phyloP scores from a whole-genome alignment of 371 early-diverging fungal genomes.

The Haplosporangium sp. region DNA sequence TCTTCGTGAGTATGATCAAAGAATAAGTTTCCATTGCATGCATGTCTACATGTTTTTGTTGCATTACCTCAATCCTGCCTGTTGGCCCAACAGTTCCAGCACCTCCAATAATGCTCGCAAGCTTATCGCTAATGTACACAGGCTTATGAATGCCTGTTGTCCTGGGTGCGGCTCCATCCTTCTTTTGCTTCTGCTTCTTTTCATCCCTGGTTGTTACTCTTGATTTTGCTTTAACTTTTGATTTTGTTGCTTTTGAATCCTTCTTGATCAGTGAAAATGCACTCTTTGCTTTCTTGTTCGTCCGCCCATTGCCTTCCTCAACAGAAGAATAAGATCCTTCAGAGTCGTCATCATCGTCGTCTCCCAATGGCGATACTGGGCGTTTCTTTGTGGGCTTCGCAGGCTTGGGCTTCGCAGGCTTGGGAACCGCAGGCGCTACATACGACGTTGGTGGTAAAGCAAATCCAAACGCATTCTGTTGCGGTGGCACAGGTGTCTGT shows the following conservation, averaged over 20 bases:
- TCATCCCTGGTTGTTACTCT: background rate
- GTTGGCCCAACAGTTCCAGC: slow-evolving; percentile 30
- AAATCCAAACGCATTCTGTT: slow-evolving; percentile 28
- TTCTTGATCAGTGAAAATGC: slow-evolving; percentile 5
- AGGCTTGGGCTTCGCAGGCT: slow-evolving; percentile 1
- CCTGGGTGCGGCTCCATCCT: slow-evolving; percentile 13
- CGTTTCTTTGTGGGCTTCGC: background rate
- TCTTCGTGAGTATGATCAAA: too few relatives aligned
- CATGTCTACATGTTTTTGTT: background rate
- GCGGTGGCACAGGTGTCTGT: slow-evolving; percentile 10
- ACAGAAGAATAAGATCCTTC: slow-evolving; percentile 40
- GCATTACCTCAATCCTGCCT: slow-evolving; percentile 36
- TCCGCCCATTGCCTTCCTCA: slow-evolving; percentile 13
- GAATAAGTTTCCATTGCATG: background rate
- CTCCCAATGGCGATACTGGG: slow-evolving; percentile 8
- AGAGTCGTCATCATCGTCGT: slow-evolving; percentile 23
- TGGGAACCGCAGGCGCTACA: slow-evolving; percentile 21
- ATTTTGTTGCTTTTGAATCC: background rate
- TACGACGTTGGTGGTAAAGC: slow-evolving; percentile 53
- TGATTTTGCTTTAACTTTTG: slow-evolving; percentile 1
- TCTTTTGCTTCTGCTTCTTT: slow-evolving; percentile 3
- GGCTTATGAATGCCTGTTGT: slow-evolving; percentile 27
- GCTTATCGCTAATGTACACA: slow-evolving; percentile 31
- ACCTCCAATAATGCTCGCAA: slow-evolving; percentile 31
- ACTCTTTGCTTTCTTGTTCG: slow-evolving; percentile 15